Evolutionary conservation across 2,329 filamentous ascomycete species (phyloP).

Genomic region (Aureobasidium subglaciale): DNA sequence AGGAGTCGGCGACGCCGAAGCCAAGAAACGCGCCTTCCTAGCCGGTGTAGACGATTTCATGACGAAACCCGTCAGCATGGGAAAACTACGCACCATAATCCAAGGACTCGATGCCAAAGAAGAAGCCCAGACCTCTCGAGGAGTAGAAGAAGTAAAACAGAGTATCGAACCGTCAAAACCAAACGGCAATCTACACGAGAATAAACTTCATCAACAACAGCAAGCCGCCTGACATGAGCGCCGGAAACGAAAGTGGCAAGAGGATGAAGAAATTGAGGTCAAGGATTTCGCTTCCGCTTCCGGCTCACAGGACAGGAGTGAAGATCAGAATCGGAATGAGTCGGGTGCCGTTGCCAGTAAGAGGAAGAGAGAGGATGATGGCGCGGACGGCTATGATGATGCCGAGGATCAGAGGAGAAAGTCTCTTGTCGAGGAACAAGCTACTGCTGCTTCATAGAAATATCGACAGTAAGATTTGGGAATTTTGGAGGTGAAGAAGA

Average conservation of each 20-base stretch:
- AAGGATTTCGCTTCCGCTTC: not conserved
- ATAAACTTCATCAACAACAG: not conserved
- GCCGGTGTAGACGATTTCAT: constrained; percentile 27
- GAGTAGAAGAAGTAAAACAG: not conserved
- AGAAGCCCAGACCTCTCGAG: no score
- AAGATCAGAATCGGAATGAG: not conserved
- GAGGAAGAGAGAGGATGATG: not conserved
- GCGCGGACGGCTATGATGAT: not conserved
- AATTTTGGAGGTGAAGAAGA: no score
- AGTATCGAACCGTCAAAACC: no score
- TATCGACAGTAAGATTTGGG: no score
- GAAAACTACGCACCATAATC: constrained; percentile 19
- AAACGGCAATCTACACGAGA: no score
- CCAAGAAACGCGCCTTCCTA: constrained; percentile 21
- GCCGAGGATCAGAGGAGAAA: not conserved
- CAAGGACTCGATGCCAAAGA: not conserved
- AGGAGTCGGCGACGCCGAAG: constrained; percentile 26
- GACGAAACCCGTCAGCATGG: constrained; percentile 29
- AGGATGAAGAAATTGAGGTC: not conserved
- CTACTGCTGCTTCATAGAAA: no score
- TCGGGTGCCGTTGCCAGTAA: not conserved
- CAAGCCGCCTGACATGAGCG: not conserved
- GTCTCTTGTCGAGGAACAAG: not conserved
- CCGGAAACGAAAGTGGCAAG: not conserved
- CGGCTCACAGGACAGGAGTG: not conserved